phyloP scores from a whole-genome alignment of 2,329 filamentous ascomycete species.

The Apiospora arundinis region DNA sequence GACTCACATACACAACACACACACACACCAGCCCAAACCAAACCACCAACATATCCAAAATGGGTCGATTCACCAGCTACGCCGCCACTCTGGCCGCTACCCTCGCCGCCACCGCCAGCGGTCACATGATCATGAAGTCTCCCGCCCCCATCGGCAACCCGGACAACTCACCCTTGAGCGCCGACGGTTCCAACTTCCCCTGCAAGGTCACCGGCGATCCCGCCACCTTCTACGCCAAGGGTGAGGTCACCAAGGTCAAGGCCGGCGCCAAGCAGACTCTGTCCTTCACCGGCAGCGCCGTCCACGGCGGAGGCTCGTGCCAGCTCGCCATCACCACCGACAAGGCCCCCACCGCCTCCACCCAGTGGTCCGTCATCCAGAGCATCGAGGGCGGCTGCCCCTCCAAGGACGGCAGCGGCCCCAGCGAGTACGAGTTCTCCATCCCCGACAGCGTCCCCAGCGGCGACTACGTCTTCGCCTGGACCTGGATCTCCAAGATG shows the following conservation, averaged over 20 bases:
- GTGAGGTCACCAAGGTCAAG: conserved; percentile 48
- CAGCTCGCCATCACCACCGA: conserved; percentile 75
- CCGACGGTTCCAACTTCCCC: conserved; percentile 61
- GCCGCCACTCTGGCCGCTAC: conserved; percentile 53
- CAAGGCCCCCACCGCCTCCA: conserved; percentile 41
- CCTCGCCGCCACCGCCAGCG: conserved; percentile 54
- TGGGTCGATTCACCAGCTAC: conserved; percentile 20
- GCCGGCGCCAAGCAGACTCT: conserved; percentile 53
- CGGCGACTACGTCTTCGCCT: conserved; percentile 72
- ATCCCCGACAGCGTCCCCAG: conserved; percentile 66
- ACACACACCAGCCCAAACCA: neutral
- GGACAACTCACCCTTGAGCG: conserved; percentile 63
- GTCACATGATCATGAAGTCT: conserved; percentile 67
- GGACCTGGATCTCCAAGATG: conserved; percentile 78
- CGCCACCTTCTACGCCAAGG: conserved; percentile 41
- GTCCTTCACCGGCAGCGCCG: conserved; percentile 64
- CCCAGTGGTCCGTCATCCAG: conserved; percentile 73
- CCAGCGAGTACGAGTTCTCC: conserved; percentile 59
- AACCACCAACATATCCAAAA: conserved; percentile 17
- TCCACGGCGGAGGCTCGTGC: conserved; percentile 77
- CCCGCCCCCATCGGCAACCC: conserved; percentile 60
- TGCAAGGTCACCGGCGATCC: conserved; percentile 60
- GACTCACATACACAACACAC: neutral
- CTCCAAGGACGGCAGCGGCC: conserved; percentile 46
- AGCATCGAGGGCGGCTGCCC: conserved; percentile 74